phyloP scores from a whole-genome alignment of 2,329 filamentous ascomycete genomes.

The Leptosphaerulina australis region DNA sequence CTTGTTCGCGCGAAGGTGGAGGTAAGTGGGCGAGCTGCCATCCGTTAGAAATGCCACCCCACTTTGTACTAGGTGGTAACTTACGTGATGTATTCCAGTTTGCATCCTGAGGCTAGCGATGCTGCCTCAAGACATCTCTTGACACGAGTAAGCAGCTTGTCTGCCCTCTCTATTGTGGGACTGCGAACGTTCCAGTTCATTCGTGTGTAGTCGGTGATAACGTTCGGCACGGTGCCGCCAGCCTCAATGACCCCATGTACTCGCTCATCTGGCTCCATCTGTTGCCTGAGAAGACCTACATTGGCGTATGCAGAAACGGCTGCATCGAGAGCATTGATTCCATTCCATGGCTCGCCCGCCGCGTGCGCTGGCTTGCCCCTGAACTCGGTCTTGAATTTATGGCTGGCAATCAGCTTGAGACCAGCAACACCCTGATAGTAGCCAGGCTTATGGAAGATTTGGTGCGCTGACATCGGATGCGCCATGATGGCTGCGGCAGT shows the following conservation, averaged over 20 bases:
- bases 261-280: slow-evolving; percentile 24
- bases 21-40: slow-evolving; percentile 50
- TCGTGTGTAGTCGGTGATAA: slow-evolving; percentile 44
- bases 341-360: slow-evolving; percentile 49
- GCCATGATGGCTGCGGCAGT: slow-evolving; percentile 32
- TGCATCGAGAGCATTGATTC: slow-evolving; percentile 52
- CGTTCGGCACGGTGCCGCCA: slow-evolving; percentile 19
- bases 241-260: slow-evolving; percentile 23
- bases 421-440: slow-evolving; percentile 22
- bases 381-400: slow-evolving; percentile 33
- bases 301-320: slow-evolving; percentile 45
- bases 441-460: slow-evolving; percentile 24
- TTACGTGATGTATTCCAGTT: slow-evolving; percentile 46
- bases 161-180: slow-evolving; percentile 38
- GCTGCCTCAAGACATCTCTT: slow-evolving; percentile 41
- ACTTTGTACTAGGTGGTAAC: slow-evolving; percentile 10
- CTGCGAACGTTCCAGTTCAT: slow-evolving; percentile 52
- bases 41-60: not conserved
- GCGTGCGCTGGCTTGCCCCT: slow-evolving; percentile 46
- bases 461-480: slow-evolving; percentile 29
- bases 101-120: slow-evolving; percentile 26
- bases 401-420: slow-evolving; percentile 21
- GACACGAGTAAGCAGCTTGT: slow-evolving; percentile 36
- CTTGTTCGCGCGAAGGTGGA: slow-evolving; percentile 55
- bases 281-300: slow-evolving; percentile 32